These are phyloP conservation scores for Rhodotorula mucilaginosa DNA, from an alignment of 1,284 basidiomycete species.

Conservation along the genomic window DNA sequence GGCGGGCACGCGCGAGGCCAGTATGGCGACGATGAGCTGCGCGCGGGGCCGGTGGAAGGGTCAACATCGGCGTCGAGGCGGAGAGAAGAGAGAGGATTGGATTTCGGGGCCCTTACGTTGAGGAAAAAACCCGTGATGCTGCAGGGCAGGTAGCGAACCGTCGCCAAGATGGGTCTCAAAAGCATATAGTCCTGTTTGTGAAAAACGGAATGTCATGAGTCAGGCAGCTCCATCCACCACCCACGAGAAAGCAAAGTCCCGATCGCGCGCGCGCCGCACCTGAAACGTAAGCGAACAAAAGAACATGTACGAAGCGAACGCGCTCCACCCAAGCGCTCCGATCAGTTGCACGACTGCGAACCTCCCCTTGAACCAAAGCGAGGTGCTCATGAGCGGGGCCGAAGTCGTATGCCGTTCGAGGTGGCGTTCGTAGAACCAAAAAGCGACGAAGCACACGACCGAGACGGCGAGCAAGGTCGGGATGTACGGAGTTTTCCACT, in stretches of 20 bases:
- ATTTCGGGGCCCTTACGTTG: conserved; percentile 37
- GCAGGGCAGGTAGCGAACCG: conserved; percentile 75
- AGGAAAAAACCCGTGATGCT: conserved; percentile 48
- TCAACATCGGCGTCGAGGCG: too few relatives aligned
- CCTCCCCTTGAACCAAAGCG: conserved; percentile 66
- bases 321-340: conserved; percentile 67
- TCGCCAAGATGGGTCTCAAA: conserved; percentile 63
- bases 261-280: not conserved
- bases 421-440: conserved; percentile 67
- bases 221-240: not conserved
- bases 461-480: conserved; percentile 62
- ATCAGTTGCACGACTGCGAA: conserved; percentile 66
- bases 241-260: not conserved
- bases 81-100: not conserved
- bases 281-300: conserved; percentile 11
- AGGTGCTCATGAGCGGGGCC: conserved; percentile 68
- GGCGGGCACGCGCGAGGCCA: conserved; percentile 43
- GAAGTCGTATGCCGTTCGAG: conserved; percentile 51
- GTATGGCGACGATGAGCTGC: conserved; percentile 21
- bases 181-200: conserved; percentile 37
- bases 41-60: too few relatives aligned
- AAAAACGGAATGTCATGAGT: not conserved
- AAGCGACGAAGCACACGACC: conserved; percentile 59
- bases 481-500: conserved; percentile 48
- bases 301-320: conserved; percentile 32